Evolutionary conservation across 495 filamentous ascomycete genomes (phyloP).

Genomic region (Aspergillus olivimuriae): DNA sequence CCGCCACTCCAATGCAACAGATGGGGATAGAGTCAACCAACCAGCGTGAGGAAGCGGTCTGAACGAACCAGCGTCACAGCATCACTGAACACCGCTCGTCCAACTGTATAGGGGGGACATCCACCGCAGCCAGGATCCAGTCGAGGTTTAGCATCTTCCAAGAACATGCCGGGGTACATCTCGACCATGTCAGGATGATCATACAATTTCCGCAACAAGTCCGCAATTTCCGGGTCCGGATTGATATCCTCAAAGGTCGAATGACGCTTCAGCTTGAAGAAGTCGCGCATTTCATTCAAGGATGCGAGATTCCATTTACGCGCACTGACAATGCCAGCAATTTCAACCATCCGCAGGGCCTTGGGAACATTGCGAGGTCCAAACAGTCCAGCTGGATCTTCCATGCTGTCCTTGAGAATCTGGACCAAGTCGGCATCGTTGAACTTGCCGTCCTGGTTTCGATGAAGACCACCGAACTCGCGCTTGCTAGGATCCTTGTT

Average conservation of each 20-base stretch:
- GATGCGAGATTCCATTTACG: conserved; percentile 64
- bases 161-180: conserved; percentile 39
- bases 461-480: conserved; percentile 7
- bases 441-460: conserved; percentile 8
- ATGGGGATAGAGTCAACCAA: conserved; percentile 53
- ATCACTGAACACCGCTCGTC: conserved; percentile 36
- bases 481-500: conserved; percentile 19
- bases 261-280: conserved; percentile 62
- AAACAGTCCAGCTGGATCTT: conserved; percentile 28
- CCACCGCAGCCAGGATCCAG: conserved; percentile 35
- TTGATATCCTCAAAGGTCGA: conserved; percentile 55
- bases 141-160: conserved; percentile 36
- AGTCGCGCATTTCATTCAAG: conserved; percentile 70
- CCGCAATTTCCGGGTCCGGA: conserved; percentile 52
- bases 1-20: too few relatives aligned
- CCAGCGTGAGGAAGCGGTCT: conserved; percentile 42
- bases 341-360: conserved; percentile 63
- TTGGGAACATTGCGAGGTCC: conserved; percentile 62
- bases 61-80: conserved; percentile 38
- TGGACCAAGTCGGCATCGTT: conserved; percentile 13
- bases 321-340: conserved; percentile 67
- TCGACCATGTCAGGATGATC: conserved; percentile 51
- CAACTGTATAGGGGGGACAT: conserved; percentile 33
- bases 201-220: conserved; percentile 61
- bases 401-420: conserved; percentile 9